Evolutionary conservation across 345 rosid species (phyloP).

Genomic region (Populus euphratica): DNA sequence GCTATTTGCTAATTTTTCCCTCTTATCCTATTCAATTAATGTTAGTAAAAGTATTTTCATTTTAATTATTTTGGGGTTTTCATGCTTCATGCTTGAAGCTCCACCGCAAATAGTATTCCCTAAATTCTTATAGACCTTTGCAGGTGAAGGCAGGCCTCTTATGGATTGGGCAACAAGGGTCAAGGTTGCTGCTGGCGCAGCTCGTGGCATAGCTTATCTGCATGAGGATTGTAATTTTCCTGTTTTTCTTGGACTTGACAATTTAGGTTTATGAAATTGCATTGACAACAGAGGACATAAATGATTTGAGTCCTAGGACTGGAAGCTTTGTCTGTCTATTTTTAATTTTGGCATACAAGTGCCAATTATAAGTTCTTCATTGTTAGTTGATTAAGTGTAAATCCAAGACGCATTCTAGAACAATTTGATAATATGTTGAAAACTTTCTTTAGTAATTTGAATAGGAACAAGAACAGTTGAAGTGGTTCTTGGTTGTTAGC

Average conservation of each 20-base stretch:
- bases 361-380: not conserved
- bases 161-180: slow-evolving; percentile 87
- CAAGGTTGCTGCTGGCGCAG: slow-evolving; percentile 92
- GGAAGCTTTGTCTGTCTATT: not conserved
- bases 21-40: not conserved
- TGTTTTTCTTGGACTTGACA: slow-evolving; percentile 7
- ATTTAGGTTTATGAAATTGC: not conserved
- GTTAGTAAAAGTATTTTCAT: not conserved
- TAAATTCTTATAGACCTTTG: slow-evolving; percentile 18
- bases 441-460: slow-evolving; percentile 3
- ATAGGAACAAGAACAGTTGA: not conserved
- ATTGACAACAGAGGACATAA: not conserved
- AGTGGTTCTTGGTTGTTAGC: not conserved
- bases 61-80: not conserved
- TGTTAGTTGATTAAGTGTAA: slow-evolving; percentile 1
- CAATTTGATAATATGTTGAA: not conserved
- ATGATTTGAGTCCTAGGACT: not conserved
- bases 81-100: slow-evolving; percentile 1
- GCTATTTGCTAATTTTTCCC: not conserved
- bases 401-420: not conserved
- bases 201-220: slow-evolving; percentile 94
- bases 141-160: slow-evolving; percentile 69
- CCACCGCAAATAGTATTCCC: not conserved
- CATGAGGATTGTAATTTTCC: slow-evolving; percentile 91
- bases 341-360: not conserved